Conservation (phyloP, 2,329 filamentous ascomycete species). For the Aspergillus melleus region DNA sequence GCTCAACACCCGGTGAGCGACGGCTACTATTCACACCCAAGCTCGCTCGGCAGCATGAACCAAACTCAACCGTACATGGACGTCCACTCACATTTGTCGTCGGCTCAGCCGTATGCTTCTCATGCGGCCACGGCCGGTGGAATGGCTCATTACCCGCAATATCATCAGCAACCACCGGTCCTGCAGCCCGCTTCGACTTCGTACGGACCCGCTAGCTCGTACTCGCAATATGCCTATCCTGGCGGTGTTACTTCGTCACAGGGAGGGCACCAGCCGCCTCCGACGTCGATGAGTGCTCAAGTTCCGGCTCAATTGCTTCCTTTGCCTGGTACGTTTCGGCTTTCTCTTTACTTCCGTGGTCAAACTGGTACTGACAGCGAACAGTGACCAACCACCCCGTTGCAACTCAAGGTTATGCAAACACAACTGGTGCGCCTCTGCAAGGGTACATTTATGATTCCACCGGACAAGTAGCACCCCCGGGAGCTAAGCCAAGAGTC, state of each 20-base stretch:
- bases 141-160: constrained; percentile 71
- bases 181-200: constrained; percentile 70
- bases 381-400: constrained; percentile 40
- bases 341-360: not conserved
- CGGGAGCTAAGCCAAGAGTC: constrained; percentile 93
- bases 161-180: constrained; percentile 68
- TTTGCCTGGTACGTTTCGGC: constrained; percentile 50
- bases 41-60: constrained; percentile 67
- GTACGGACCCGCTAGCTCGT: constrained; percentile 62
- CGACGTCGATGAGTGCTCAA: constrained; percentile 66
- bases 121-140: constrained; percentile 74
- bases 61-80: constrained; percentile 81
- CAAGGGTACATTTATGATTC: constrained; percentile 67
- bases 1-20: constrained; percentile 37
- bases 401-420: constrained; percentile 40
- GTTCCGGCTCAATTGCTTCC: constrained; percentile 72
- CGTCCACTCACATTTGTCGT: constrained; percentile 76
- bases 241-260: constrained; percentile 82
- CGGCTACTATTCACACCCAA: constrained; percentile 43
- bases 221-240: constrained; percentile 72
- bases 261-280: constrained; percentile 65
- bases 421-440: constrained; percentile 39
- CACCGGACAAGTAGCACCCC: constrained; percentile 88
- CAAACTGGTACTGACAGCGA: not conserved
- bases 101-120: constrained; percentile 70